These are phyloP conservation scores for Inga leiocalycina DNA, from an alignment of 306 rosid species.

Conservation along the genomic window DNA sequence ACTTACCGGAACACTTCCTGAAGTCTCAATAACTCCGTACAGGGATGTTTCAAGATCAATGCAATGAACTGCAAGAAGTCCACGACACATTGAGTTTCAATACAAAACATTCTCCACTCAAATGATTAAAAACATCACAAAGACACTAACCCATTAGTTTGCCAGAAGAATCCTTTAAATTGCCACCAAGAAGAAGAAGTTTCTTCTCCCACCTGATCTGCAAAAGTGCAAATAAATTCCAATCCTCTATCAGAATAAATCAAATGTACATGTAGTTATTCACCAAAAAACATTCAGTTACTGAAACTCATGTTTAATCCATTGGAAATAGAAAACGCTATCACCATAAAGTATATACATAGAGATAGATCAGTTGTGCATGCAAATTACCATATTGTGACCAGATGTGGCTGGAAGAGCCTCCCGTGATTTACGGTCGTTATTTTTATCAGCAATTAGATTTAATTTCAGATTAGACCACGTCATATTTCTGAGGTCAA, in stretches of 20 bases:
- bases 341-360: conserved; percentile 4
- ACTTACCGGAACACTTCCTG: conserved; percentile 89
- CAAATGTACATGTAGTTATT: conserved; percentile 18
- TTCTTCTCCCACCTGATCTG: conserved; percentile 90
- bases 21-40: conserved; percentile 71
- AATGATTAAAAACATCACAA: conserved; percentile 16
- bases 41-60: conserved; percentile 65
- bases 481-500: conserved; percentile 65
- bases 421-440: conserved; percentile 47
- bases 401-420: conserved; percentile 69
- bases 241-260: conserved; percentile 32
- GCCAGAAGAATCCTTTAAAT: conserved; percentile 62
- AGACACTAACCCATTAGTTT: conserved; percentile 65
- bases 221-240: conserved; percentile 30
- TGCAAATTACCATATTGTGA: conserved; percentile 69
- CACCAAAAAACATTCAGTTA: neutral
- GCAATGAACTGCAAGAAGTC: conserved; percentile 72
- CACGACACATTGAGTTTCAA: conserved; percentile 38
- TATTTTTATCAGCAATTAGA: conserved; percentile 48
- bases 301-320: conserved; percentile 28
- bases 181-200: conserved; percentile 84
- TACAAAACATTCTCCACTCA: conserved; percentile 22
- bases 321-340: conserved; percentile 14
- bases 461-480: conserved; percentile 88
- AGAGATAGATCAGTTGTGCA: conserved; percentile 5